These are phyloP conservation scores for Saksenaea oblongispora DNA, from an alignment of 371 early-diverging fungal genomes.

Conservation along the genomic window DNA sequence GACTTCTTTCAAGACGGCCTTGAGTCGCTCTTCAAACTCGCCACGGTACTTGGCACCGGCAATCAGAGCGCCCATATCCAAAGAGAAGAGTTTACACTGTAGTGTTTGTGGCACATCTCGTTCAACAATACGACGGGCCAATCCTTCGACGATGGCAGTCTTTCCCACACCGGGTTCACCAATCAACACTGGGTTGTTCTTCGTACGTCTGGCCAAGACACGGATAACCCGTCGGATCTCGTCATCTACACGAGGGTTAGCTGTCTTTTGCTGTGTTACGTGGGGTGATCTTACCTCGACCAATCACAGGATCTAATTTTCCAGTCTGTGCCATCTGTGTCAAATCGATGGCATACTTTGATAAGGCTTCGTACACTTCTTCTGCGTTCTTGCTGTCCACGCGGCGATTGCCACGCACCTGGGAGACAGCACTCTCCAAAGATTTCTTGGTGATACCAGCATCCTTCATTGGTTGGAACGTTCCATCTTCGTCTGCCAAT, in stretches of 20 bases:
- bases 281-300: slow-evolving; percentile 41
- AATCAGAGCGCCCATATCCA: slow-evolving; percentile 95
- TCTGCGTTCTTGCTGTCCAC: slow-evolving; percentile 89
- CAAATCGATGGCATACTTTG: slow-evolving; percentile 94
- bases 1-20: slow-evolving; percentile 96
- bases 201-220: slow-evolving; percentile 81
- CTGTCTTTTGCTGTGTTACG: not conserved
- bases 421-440: slow-evolving; percentile 77
- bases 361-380: slow-evolving; percentile 80
- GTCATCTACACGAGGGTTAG: slow-evolving; percentile 48
- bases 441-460: slow-evolving; percentile 73
- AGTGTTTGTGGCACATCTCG: slow-evolving; percentile 92
- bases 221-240: slow-evolving; percentile 85
- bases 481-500: slow-evolving; percentile 66
- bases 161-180: slow-evolving; percentile 96
- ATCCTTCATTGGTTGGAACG: slow-evolving; percentile 63
- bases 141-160: slow-evolving; percentile 94
- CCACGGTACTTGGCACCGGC: slow-evolving; percentile 95
- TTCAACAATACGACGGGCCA: slow-evolving; percentile 96
- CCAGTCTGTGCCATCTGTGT: slow-evolving; percentile 77
- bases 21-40: slow-evolving; percentile 99
- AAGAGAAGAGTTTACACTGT: slow-evolving; percentile 84
- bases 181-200: slow-evolving; percentile 89
- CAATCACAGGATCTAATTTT: slow-evolving; percentile 86
- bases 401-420: slow-evolving; percentile 81